Evolutionary conservation across 176 grass and related monocot genomes (phyloP).

Genomic region (Melocanna baccifera): DNA sequence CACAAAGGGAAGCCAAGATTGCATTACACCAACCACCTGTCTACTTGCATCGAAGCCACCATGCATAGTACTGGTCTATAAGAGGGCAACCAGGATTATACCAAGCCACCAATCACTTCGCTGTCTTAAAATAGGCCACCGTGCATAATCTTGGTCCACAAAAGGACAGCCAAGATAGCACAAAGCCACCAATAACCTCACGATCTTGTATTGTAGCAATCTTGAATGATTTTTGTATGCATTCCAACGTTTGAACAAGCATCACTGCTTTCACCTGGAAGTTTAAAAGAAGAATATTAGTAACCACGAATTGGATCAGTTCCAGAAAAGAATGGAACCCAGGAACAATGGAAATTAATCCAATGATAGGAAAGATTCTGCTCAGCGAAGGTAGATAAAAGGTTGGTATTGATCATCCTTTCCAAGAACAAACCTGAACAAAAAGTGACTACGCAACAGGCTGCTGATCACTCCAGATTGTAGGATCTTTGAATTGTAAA

Average conservation of each 20-base stretch:
- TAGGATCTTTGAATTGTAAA: constrained; percentile 77
- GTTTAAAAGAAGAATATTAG: neutral
- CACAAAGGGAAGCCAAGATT: neutral
- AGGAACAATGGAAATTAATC: neutral
- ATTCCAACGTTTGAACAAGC: constrained; percentile 8
- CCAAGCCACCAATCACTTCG: neutral
- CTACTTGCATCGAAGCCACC: neutral
- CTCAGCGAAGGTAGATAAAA: neutral
- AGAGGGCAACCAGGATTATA: neutral
- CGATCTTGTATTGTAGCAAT: neutral
- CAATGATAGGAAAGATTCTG: neutral
- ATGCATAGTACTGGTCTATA: neutral
- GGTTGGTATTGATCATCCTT: neutral
- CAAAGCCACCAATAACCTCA: neutral
- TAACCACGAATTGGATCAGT: neutral
- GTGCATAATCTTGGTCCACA: neutral
- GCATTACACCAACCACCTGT: neutral
- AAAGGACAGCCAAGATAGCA: neutral
- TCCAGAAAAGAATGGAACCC: neutral
- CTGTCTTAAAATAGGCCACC: neutral
- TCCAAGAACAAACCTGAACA: constrained; percentile 30
- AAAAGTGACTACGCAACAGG: neutral
- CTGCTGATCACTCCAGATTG: constrained; percentile 62
- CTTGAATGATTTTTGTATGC: neutral
- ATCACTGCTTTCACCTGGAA: constrained; percentile 1